Conservation (phyloP, 2,329 filamentous ascomycete species). For the Xylaria sp. region DNA sequence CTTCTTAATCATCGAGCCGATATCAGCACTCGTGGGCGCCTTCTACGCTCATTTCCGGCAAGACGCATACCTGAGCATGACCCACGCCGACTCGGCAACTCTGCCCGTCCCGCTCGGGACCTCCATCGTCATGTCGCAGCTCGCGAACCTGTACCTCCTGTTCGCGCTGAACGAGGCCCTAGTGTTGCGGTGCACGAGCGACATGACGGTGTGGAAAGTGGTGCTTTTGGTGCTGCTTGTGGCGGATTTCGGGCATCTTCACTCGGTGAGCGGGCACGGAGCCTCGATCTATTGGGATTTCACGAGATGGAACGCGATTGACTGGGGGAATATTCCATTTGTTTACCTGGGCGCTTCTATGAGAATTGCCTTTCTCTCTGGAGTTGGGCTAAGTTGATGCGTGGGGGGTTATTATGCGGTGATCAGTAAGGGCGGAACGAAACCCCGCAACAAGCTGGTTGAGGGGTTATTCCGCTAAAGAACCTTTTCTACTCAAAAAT, state of each 20-base stretch:
- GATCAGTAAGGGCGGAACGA: slow-evolving; percentile 15
- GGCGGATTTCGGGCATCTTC: slow-evolving; percentile 82
- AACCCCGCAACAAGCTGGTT: slow-evolving; percentile 27
- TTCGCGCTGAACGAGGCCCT: slow-evolving; percentile 82
- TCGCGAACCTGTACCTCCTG: slow-evolving; percentile 81
- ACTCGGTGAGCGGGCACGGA: slow-evolving; percentile 71
- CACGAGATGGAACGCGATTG: slow-evolving; percentile 72
- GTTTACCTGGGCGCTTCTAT: slow-evolving; percentile 73
- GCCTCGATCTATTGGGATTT: slow-evolving; percentile 71
- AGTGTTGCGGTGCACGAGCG: slow-evolving; percentile 75
- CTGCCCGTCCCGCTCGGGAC: slow-evolving; percentile 66
- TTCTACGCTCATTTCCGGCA: slow-evolving; percentile 64
- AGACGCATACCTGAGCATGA: slow-evolving; percentile 70
- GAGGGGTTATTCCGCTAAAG: slow-evolving; percentile 2
- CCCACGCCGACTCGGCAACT: slow-evolving; percentile 61
- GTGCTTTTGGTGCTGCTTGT: slow-evolving; percentile 75
- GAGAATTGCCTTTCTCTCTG: slow-evolving; percentile 68
- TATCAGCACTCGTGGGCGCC: slow-evolving; percentile 64
- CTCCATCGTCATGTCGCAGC: slow-evolving; percentile 75
- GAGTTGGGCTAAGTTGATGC: slow-evolving; percentile 61
- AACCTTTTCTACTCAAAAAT: slow-evolving; percentile 11
- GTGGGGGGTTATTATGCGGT: not conserved
- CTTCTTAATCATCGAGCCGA: slow-evolving; percentile 78
- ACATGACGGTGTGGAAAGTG: slow-evolving; percentile 75
- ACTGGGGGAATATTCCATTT: slow-evolving; percentile 75